phyloP scores from a whole-genome alignment of 192 early-diverging fungal genomes.

The Coemansia guatemalensis region DNA sequence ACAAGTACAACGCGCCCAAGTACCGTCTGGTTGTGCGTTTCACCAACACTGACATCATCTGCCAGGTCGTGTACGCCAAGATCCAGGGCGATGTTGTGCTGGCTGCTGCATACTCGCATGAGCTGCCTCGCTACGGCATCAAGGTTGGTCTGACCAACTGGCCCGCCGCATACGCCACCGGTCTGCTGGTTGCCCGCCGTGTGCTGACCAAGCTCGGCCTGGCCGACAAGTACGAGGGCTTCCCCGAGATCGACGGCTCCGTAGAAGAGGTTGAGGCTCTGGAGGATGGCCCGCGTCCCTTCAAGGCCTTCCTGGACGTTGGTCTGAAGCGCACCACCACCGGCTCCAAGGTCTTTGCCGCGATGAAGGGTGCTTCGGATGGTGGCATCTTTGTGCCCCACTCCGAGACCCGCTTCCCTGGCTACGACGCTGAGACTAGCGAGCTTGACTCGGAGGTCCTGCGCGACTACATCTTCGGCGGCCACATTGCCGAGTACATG shows the following conservation, averaged over 20 bases:
- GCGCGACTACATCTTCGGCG: conserved; percentile 96
- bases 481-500: conserved; percentile 99
- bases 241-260: conserved; percentile 86
- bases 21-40: conserved; percentile 99
- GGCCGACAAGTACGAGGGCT: conserved; percentile 96
- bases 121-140: conserved; percentile 94
- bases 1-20: conserved; percentile 99
- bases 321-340: conserved; percentile 97
- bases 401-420: conserved; percentile 95
- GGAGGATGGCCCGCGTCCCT: conserved; percentile 92
- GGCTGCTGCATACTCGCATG: conserved; percentile 93
- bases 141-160: conserved; percentile 99
- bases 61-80: conserved; percentile 98
- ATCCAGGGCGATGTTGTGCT: conserved; percentile 96
- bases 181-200: conserved; percentile 96
- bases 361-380: conserved; percentile 98
- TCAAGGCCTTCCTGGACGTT: conserved; percentile 97
- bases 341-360: conserved; percentile 95
- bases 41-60: conserved; percentile 97
- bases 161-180: conserved; percentile 98
- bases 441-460: conserved; percentile 89
- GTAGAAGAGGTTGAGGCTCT: conserved; percentile 82
- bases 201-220: conserved; percentile 92
- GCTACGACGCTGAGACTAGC: conserved; percentile 87
- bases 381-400: conserved; percentile 98